Evolutionary conservation across 805 yeast genomes (phyloP), one percentile per base, ranked within the genome.

Genomic region (Starmerella bombicola): DNA sequence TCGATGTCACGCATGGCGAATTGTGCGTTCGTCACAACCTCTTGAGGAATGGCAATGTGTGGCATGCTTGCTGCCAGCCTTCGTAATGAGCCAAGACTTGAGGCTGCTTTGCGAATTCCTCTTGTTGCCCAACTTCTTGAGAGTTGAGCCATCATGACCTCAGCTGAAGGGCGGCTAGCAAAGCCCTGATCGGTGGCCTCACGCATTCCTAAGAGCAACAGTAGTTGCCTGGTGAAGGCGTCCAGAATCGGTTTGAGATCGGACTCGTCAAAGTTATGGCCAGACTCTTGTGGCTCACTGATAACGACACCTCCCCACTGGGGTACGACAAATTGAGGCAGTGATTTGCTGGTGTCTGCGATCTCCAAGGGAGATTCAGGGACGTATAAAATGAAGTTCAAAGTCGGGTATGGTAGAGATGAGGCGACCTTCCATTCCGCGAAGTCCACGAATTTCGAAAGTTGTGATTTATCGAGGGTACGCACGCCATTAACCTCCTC

Each of bases 251-350:
- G 76, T 8, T 61, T 52, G 40, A 85, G 63, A 25, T 71, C 77
- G 1, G 55, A 60, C 26, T 60, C 57, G 2, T 31, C 57, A 46
- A 52, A 56, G 49, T 32, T 47, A 25, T 34, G 43, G 5, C 41
- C 37, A 5, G 21, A 15, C 10, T 45, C 40, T n/a, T 58, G 44
- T 26, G 61, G 56, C 53, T 78, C 67, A 56, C 63, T 55, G 48
- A 78, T 63, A 53, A 64, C 59, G 42, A 82, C 72, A 47, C 95
- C 95, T 9, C 91, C 93, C 82, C 94, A 86, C 60, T 81, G 93
- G 6, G 95, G 93, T 18, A 88, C 73, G 34, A 80, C 59, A 54
- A 79, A 85, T 16, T 32, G 35, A n/a, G 35, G 25, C 17, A 20
- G 5, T 17, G 25, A 9, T 25, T 20, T 32, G 40, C 77, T 74